Evolutionary conservation across 108 stramenopile genomes (phyloP), one percentile per base, ranked within the genome.

Genomic region (Cyclotella atomus): DNA sequence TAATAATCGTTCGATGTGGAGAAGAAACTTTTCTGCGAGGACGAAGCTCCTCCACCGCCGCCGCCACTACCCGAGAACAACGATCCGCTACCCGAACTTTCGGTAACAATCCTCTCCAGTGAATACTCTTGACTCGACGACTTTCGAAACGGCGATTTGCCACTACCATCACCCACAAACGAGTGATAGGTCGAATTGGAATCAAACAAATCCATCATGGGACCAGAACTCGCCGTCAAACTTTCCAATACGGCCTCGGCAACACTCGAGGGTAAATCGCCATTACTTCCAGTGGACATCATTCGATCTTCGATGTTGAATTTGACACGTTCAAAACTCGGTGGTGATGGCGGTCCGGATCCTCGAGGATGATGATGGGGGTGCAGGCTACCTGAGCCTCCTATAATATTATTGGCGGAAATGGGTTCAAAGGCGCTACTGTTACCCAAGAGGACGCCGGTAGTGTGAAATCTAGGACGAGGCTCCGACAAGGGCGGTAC

Each of bases 231-330:
- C 0, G 74, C 62, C 1, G 66, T 69, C 25, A 81, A 28, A 57
- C 73, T 81, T 38, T 69, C 73, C 43, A 81, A 62, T 0, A 81
- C 79, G 30, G 71, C 71, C 65, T 81, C 79, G 0, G 79, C 79
- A 46, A 81, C 68, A 21, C 73, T 74, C 2, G 79, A 81, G 8
- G 79, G 79, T 16, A 81, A 28, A 52, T 81, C 79, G 10, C 79
- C 79, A 63, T 56, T 49, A 23, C 68, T 70, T 24, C 76, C 55
- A 33, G 54, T 27, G 12, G 68, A 77, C 3, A 64, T 35, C 21
- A 60, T 25, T 19, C 68, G 62, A 32, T 77, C 68, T 12, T 24
- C 68, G 3, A 33, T 33, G 29, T 66, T 50, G 30, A 68, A 70
- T 46, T 70, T 73, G 36, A 55, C 65, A 23, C 73, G 49, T 8